phyloP scores from a whole-genome alignment of 148 eudicot species.

The Spergularia marina region DNA sequence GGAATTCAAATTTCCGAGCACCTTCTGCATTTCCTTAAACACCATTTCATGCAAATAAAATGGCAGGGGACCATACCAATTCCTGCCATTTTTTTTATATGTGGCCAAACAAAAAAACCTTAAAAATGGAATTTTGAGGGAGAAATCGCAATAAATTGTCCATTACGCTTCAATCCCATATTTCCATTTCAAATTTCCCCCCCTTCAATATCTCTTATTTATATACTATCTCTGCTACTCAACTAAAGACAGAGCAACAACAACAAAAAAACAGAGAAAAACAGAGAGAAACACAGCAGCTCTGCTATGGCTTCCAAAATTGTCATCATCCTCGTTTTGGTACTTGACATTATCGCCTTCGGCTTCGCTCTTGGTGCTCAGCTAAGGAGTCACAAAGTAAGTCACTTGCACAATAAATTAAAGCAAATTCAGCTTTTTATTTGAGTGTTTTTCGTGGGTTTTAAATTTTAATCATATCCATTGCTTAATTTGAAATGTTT shows the following conservation, averaged over 20 bases:
- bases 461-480: background rate
- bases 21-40: too few species aligned
- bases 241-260: background rate
- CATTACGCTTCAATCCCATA: background rate
- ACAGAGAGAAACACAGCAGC: background rate
- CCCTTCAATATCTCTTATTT: background rate
- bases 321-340: conserved; percentile 36
- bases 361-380: conserved; percentile 84
- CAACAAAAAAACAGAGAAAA: too few species aligned
- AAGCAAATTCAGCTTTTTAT: background rate
- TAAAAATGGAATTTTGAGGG: background rate
- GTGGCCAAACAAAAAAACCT: background rate
- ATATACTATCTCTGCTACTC: background rate
- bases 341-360: conserved; percentile 64
- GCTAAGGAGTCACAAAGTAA: conserved; percentile 66
- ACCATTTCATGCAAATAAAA: too few species aligned
- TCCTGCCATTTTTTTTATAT: too few species aligned
- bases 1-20: too few species aligned
- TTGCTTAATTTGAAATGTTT: background rate
- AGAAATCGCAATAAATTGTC: too few species aligned
- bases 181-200: background rate
- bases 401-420: background rate
- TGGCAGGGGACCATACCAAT: too few species aligned
- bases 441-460: conserved; percentile 2
- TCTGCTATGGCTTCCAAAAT: conserved; percentile 66